These are phyloP conservation scores for Malassezia vespertilionis DNA, from an alignment of 1,284 basidiomycete genomes.

Conservation along the genomic window DNA sequence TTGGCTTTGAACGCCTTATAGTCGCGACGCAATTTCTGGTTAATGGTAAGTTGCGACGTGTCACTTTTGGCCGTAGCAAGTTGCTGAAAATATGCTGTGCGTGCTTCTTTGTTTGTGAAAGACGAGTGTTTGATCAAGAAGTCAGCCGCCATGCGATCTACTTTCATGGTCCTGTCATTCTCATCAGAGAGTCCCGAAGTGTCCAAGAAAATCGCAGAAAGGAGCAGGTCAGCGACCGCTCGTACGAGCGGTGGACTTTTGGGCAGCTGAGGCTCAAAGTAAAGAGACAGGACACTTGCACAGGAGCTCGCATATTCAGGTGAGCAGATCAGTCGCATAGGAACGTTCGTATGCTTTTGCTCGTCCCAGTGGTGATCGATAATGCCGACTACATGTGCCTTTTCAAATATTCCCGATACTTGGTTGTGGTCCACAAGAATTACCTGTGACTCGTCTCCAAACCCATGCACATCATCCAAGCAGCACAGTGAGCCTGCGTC, in stretches of 20 bases:
- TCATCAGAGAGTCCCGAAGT: slow-evolving; percentile 25
- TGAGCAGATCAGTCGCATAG: slow-evolving; percentile 9
- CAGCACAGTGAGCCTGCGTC: slow-evolving; percentile 48
- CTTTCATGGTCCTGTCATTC: slow-evolving; percentile 61
- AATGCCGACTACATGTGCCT: slow-evolving; percentile 57
- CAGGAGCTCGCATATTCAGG: slow-evolving; percentile 16
- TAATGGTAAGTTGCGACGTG: slow-evolving; percentile 58
- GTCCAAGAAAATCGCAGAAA: slow-evolving; percentile 48
- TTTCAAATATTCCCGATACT: slow-evolving; percentile 10
- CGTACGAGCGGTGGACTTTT: neutral
- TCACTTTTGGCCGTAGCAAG: slow-evolving; percentile 59
- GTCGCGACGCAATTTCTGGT: slow-evolving; percentile 75
- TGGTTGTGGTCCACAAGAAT: slow-evolving; percentile 68
- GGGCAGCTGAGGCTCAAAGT: slow-evolving; percentile 2
- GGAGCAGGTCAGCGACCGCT: slow-evolving; percentile 17
- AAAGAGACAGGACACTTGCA: slow-evolving; percentile 19
- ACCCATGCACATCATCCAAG: slow-evolving; percentile 31
- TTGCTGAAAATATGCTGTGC: slow-evolving; percentile 50
- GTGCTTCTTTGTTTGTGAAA: neutral
- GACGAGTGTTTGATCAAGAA: slow-evolving; percentile 51
- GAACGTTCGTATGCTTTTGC: slow-evolving; percentile 52
- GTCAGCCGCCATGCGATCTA: slow-evolving; percentile 56
- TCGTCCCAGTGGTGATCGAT: slow-evolving; percentile 90
- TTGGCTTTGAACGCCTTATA: slow-evolving; percentile 59
- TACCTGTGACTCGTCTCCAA: slow-evolving; percentile 55